Evolutionary conservation across 345 rosid genomes (phyloP).

Genomic region (Turritis glabra): DNA sequence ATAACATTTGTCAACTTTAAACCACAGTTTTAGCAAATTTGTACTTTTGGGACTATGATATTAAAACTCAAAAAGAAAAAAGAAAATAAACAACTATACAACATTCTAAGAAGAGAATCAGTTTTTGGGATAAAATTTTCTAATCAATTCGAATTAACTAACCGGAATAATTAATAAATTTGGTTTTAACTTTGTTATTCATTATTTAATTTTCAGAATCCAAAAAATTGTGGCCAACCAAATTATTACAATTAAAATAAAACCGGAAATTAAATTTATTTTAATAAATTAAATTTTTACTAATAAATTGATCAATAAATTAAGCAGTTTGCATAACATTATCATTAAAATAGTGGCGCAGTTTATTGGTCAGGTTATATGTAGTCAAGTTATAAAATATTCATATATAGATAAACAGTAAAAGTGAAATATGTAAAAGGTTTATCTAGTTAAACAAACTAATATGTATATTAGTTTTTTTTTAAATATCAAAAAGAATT

Average conservation of each 20-base stretch:
- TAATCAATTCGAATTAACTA: not conserved
- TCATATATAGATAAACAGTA: not conserved
- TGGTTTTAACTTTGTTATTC: not conserved
- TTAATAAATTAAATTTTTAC: not conserved
- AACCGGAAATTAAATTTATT: not conserved
- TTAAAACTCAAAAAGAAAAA: not conserved
- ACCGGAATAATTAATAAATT: not conserved
- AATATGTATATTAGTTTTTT: not conserved
- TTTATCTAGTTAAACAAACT: slow-evolving; percentile 11
- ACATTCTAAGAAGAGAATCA: not conserved
- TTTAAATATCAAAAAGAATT: not conserved
- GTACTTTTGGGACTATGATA: not conserved
- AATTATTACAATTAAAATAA: not conserved
- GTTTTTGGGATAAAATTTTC: not conserved
- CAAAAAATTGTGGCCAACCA: not conserved
- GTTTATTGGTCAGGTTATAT: not conserved
- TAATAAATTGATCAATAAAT: not conserved
- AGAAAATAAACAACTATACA: not conserved
- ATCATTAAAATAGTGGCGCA: not conserved
- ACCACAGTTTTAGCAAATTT: slow-evolving; percentile 9
- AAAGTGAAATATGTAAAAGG: not conserved
- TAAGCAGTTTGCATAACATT: not conserved
- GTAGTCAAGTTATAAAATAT: not conserved
- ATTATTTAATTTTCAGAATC: not conserved
- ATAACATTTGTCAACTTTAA: not conserved